phyloP scores from a whole-genome alignment of 306 rosid species.

The Prunus davidiana region DNA sequence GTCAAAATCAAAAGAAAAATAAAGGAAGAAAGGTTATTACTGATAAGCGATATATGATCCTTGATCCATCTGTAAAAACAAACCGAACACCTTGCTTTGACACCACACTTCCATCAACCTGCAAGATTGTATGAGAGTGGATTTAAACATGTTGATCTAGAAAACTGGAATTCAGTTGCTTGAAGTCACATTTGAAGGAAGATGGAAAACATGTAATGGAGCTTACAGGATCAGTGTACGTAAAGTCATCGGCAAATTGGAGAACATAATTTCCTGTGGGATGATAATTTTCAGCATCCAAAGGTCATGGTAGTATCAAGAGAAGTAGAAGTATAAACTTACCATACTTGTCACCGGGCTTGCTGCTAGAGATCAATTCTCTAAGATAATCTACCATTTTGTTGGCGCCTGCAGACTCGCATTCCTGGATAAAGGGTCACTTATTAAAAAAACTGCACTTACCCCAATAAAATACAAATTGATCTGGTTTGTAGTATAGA shows the following conservation, averaged over 20 bases:
- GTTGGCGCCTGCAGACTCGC: slow-evolving; percentile 87
- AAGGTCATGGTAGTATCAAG: slow-evolving; percentile 11
- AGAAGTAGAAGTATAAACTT: slow-evolving; percentile 26
- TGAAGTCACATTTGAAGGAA: slow-evolving; percentile 7
- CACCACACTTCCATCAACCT: slow-evolving; percentile 90
- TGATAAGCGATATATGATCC: slow-evolving; percentile 92
- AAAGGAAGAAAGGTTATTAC: slow-evolving; percentile 41
- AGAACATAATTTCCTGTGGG: slow-evolving; percentile 73
- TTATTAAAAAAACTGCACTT: slow-evolving; percentile 17
- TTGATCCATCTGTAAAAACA: slow-evolving; percentile 92
- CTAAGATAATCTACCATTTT: slow-evolving; percentile 78
- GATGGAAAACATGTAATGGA: slow-evolving; percentile 14
- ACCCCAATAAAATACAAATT: slow-evolving; percentile 7
- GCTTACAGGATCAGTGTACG: slow-evolving; percentile 87
- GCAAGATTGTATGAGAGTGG: slow-evolving; percentile 8
- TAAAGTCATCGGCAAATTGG: slow-evolving; percentile 87
- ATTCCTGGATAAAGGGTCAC: slow-evolving; percentile 57
- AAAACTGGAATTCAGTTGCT: slow-evolving; percentile 10
- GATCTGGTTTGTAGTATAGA: background rate
- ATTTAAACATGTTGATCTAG: slow-evolving; percentile 8
- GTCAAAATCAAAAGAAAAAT: background rate
- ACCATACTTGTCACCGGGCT: slow-evolving; percentile 83
- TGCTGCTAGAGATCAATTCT: slow-evolving; percentile 59
- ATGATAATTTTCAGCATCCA: slow-evolving; percentile 17
- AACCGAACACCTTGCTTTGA: slow-evolving; percentile 95